Evolutionary conservation across 805 yeast species (phyloP).

Genomic region (Yarrowia osloensis): DNA sequence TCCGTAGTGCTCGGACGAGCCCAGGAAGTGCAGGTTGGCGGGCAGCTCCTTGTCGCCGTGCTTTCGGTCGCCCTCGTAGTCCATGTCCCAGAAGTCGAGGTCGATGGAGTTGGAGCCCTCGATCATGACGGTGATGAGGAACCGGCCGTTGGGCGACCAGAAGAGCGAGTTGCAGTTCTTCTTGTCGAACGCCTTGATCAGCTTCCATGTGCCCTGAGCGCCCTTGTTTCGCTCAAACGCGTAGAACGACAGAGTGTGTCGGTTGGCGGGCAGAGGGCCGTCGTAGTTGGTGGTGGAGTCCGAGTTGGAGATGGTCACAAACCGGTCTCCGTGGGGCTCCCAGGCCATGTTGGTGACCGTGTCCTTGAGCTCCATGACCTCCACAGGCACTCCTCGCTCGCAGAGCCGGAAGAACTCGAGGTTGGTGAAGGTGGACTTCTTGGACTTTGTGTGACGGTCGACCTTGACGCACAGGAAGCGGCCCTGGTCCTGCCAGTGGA

Average conservation of each 20-base stretch:
- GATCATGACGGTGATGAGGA: constrained; percentile 56
- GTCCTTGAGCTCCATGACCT: constrained; percentile 89
- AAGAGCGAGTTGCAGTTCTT: constrained; percentile 69
- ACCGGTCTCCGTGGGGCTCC: constrained; percentile 93
- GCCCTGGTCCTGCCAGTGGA: constrained; percentile 93
- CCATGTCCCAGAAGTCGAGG: constrained; percentile 83
- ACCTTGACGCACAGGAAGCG: constrained; percentile 88
- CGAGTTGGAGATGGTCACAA: constrained; percentile 74
- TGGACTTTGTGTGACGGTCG: constrained; percentile 94
- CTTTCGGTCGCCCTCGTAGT: constrained; percentile 68
- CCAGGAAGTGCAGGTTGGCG: constrained; percentile 63
- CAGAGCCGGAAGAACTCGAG: constrained; percentile 85
- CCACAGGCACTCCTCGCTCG: constrained; percentile 93
- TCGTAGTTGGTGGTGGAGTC: constrained; percentile 33
- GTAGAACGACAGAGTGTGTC: constrained; percentile 73
- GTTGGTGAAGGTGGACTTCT: constrained; percentile 86
- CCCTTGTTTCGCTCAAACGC: constrained; percentile 69
- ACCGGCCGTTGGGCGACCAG: constrained; percentile 95
- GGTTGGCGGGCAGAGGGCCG: constrained; percentile 36
- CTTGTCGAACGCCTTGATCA: constrained; percentile 58
- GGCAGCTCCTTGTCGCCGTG: constrained; percentile 52
- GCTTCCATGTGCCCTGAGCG: constrained; percentile 58
- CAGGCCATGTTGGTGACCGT: constrained; percentile 85
- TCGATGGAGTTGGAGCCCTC: constrained; percentile 53
- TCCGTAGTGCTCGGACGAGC: constrained; percentile 67